A percentile compares a stretch with the other conserved stretches of the same genome.
Conservation (phyloP, 345 rosid genomes). For the Eucalyptus cladocalyx region DNA sequence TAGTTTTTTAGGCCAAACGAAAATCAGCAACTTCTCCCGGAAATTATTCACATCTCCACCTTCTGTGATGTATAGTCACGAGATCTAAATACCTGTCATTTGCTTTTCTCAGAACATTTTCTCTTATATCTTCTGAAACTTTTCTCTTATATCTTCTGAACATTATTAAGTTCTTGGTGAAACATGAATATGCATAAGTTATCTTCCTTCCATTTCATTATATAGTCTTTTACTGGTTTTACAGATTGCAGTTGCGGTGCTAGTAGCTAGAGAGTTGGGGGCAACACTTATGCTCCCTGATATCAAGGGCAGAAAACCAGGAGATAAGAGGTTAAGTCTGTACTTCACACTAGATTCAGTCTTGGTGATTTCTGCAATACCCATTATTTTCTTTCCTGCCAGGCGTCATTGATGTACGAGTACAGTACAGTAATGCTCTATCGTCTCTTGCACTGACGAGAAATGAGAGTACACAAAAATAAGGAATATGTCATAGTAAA, state of each 20-base stretch:
- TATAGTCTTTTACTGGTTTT: neutral
- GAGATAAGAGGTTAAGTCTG: constrained; percentile 16
- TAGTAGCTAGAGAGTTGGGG: constrained; percentile 20
- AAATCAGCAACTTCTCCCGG: neutral
- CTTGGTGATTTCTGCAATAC: neutral
- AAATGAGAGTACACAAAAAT: neutral
- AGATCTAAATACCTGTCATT: neutral
- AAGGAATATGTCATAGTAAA: neutral
- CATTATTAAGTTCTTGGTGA: neutral
- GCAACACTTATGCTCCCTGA: constrained; percentile 30
- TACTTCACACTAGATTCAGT: neutral
- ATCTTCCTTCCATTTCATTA: neutral
- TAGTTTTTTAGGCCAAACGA: neutral
- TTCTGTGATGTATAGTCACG: neutral
- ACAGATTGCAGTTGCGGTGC: constrained; percentile 24
- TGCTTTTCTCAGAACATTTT: neutral
- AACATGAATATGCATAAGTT: neutral
- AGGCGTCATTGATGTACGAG: neutral
- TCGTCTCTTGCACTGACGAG: neutral
- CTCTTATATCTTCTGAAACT: neutral
- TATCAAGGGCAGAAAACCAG: constrained; percentile 22
- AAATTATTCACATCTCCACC: neutral
- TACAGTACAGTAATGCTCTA: neutral
- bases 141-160: neutral
- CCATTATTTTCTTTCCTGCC: neutral